phyloP scores from a whole-genome alignment of 805 yeast species.

The Limtongia smithiae region DNA sequence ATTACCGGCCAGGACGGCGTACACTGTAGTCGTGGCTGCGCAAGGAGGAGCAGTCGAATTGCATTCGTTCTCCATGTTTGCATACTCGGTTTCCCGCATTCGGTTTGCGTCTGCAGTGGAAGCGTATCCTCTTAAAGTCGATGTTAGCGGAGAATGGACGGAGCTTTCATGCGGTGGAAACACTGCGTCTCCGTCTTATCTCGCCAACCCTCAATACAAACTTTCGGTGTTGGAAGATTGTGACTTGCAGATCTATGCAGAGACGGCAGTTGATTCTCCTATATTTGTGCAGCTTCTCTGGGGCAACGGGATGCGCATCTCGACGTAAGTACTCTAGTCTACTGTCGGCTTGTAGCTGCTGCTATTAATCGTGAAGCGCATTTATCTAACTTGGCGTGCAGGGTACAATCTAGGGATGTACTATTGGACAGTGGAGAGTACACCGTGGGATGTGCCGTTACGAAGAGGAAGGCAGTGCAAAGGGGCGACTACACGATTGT shows the following conservation, averaged over 20 bases:
- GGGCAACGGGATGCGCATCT: slow-evolving; percentile 21
- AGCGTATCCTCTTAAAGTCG: neutral
- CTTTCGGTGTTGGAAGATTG: slow-evolving; percentile 8
- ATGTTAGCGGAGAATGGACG: slow-evolving; percentile 20
- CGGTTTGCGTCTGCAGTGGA: slow-evolving; percentile 1
- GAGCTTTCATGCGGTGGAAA: slow-evolving; percentile 27
- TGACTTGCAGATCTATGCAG: slow-evolving; percentile 10
- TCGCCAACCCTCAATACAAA: slow-evolving; percentile 23
- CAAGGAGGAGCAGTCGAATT: neutral
- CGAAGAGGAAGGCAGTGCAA: slow-evolving; percentile 1
- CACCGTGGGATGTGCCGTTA: slow-evolving; percentile 11
- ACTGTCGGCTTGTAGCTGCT: neutral
- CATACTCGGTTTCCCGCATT: slow-evolving; percentile 18
- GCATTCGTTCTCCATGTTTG: slow-evolving; percentile 14
- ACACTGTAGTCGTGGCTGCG: slow-evolving; percentile 15
- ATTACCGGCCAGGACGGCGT: slow-evolving; percentile 12
- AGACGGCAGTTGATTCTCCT: slow-evolving; percentile 2
- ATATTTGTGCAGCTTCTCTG: slow-evolving; percentile 19
- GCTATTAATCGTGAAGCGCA: no score
- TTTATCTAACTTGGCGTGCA: no score
- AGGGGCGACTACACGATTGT: slow-evolving; percentile 23
- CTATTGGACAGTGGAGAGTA: slow-evolving; percentile 22
- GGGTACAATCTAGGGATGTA: slow-evolving; percentile 15
- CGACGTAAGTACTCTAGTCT: slow-evolving; percentile 1
- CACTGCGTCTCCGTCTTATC: slow-evolving; percentile 8